Conservation (phyloP, 208 protist genomes). For the Spongospora subterranea region DNA sequence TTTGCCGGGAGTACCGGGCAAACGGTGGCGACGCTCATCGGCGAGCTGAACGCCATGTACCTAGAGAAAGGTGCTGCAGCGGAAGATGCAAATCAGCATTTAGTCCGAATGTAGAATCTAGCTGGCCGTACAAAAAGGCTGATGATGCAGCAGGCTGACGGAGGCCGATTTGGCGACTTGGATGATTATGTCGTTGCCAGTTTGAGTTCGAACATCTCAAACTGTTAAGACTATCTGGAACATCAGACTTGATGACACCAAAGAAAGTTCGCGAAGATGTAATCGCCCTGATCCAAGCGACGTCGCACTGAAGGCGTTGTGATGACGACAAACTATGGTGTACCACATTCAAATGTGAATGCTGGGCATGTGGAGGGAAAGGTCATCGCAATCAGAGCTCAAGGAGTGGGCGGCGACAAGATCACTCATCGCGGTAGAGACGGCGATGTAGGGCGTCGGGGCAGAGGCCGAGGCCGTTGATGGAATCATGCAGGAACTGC, state of each 20-base stretch:
- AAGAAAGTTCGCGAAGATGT: slow-evolving; percentile 40
- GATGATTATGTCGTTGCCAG: neutral
- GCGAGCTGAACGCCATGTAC: neutral
- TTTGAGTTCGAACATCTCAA: slow-evolving; percentile 3
- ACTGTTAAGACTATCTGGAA: neutral
- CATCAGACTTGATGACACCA: neutral
- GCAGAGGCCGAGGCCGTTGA: neutral
- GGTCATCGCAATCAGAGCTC: neutral
- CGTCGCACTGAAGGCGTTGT: neutral
- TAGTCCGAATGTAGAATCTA: neutral
- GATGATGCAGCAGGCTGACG: neutral
- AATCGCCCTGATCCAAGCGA: neutral
- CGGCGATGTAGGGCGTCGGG: neutral
- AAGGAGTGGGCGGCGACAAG: neutral
- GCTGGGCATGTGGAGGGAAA: neutral
- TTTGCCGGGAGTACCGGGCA: neutral
- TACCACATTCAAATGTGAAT: neutral
- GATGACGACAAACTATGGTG: neutral
- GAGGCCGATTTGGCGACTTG: neutral
- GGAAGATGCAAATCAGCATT: slow-evolving; percentile 12
- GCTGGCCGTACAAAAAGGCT: neutral
- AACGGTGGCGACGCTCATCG: neutral
- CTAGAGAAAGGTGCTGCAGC: neutral
- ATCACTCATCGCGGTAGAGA: neutral
- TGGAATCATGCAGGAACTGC: neutral